Evolutionary conservation across 1,139 yeast species (phyloP), one percentile per base, ranked within the genome.

Genomic region (Protomyces pachydermus): DNA sequence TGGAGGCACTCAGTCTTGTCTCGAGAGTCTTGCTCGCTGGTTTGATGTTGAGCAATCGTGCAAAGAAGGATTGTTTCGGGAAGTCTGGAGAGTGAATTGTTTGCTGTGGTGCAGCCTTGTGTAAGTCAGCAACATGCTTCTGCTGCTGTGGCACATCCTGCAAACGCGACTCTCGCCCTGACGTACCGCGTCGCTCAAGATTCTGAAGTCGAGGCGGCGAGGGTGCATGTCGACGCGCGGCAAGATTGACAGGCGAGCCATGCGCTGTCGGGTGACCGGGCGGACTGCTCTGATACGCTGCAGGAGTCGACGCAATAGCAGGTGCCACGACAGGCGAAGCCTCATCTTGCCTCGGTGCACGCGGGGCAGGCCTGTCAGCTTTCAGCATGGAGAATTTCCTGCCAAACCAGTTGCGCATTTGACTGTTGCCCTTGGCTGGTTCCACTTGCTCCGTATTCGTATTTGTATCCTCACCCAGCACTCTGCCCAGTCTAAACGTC

Each of bases 11-110:
- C 54, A 56, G 46, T 23, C 58, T 66, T 35, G 67, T 61, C 23
- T 56, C 58, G 23, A 66, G 35, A 10, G 61, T 34, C 18, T 61
- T 50, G 52, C 54, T 54, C 25, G 62, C 62, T 10, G 67, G 67
- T 52, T 60, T 62, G 34, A 65, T 66, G 34, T 64, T 66, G 37
- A 66, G 62, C 25, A 66, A 45, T n/a, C 64, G 57, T 9, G 65
- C 58, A 45, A 66, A 66, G 48, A 61, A 65, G 57, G 60, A 50
- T 23, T 56, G 55, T 46, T 55, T 55, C 6, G 54, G 45, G n/a
- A 42, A 39, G 8, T 52, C 54, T 4, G 60, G 58, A 10, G 58
- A 54, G 48, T 53, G 54, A n/a, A 20, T 23, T 3, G 48, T 20
- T n/a, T 34, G 18, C 10, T 14, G 35, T 12, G 38, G 52, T 34